phyloP scores from a whole-genome alignment of 352 stramenopile genomes.

The Pythium apleroticum region DNA sequence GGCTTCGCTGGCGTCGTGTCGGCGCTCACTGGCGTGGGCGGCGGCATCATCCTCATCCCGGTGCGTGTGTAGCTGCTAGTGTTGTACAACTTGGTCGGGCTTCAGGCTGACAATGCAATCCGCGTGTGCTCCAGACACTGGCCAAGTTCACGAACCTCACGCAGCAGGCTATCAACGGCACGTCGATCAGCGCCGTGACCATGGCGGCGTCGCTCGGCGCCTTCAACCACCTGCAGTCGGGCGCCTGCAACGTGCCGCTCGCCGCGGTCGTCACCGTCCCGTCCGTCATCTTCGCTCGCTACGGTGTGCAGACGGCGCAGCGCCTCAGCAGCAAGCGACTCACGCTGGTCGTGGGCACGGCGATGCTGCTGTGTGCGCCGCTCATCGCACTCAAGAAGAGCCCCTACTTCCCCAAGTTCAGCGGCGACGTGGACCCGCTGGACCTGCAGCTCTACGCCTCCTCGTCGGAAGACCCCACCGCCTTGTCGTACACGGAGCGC shows the following conservation, averaged over 20 bases:
- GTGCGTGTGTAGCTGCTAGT: constrained; percentile 30
- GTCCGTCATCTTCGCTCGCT: constrained; percentile 73
- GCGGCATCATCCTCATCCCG: constrained; percentile 83
- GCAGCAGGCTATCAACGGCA: constrained; percentile 84
- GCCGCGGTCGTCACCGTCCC: constrained; percentile 70
- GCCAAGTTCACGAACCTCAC: constrained; percentile 77
- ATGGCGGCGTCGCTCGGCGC: constrained; percentile 64
- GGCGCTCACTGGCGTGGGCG: constrained; percentile 76
- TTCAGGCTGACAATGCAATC: too few relatives aligned
- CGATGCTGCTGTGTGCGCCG: constrained; percentile 77
- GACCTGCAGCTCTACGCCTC: constrained; percentile 74
- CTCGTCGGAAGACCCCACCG: background rate
- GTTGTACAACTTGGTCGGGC: too few relatives aligned
- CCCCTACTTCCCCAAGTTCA: constrained; percentile 75
- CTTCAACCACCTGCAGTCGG: constrained; percentile 68
- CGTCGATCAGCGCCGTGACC: constrained; percentile 77
- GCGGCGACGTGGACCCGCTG: constrained; percentile 43
- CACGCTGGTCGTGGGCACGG: constrained; percentile 69
- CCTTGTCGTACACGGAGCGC: constrained; percentile 45
- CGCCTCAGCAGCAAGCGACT: constrained; percentile 72
- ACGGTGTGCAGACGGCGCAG: constrained; percentile 77
- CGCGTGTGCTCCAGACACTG: too few relatives aligned
- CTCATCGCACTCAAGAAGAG: constrained; percentile 87
- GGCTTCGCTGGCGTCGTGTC: constrained; percentile 71
- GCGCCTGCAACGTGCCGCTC: constrained; percentile 77